Conservation (phyloP, 345 rosid genomes). For the Iberis pinnata region DNA sequence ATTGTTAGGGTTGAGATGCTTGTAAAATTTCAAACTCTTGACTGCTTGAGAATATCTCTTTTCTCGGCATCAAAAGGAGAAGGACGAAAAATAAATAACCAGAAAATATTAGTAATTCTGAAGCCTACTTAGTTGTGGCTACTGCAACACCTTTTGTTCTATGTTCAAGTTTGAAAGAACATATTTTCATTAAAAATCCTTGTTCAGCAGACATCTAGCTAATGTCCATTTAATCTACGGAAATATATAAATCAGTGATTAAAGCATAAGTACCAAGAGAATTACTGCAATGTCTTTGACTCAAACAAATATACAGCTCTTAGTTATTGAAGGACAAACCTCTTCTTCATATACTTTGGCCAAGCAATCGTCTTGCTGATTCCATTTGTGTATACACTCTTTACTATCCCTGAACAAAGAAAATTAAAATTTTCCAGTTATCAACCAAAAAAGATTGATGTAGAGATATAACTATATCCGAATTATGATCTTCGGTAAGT, state of each 20-base stretch:
- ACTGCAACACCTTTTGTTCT: too few relatives aligned
- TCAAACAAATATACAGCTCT: too few relatives aligned
- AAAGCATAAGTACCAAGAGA: background rate
- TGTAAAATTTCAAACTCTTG: slow-evolving; percentile 64
- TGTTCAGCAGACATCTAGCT: too few relatives aligned
- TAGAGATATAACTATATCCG: too few relatives aligned
- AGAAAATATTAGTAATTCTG: too few relatives aligned
- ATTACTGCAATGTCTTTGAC: background rate
- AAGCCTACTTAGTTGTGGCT: background rate
- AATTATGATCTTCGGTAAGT: too few relatives aligned
- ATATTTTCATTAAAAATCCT: too few relatives aligned
- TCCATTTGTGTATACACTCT: slow-evolving; percentile 79
- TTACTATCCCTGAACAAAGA: slow-evolving; percentile 55
- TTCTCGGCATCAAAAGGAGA: slow-evolving; percentile 37
- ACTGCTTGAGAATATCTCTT: slow-evolving; percentile 69
- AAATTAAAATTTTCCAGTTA: slow-evolving; percentile 32
- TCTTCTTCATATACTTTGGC: slow-evolving; percentile 67
- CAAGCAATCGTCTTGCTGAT: slow-evolving; percentile 60
- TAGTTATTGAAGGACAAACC: slow-evolving; percentile 36
- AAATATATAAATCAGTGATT: background rate
- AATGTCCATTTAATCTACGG: too few relatives aligned
- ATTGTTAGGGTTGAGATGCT: slow-evolving; percentile 72
- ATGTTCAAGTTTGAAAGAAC: too few relatives aligned
- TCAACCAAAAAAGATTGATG: slow-evolving; percentile 2
- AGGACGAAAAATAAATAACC: background rate